Base-by-base conservation (phyloP, 129 eudicot species). In the Tagetes erecta region DNA sequence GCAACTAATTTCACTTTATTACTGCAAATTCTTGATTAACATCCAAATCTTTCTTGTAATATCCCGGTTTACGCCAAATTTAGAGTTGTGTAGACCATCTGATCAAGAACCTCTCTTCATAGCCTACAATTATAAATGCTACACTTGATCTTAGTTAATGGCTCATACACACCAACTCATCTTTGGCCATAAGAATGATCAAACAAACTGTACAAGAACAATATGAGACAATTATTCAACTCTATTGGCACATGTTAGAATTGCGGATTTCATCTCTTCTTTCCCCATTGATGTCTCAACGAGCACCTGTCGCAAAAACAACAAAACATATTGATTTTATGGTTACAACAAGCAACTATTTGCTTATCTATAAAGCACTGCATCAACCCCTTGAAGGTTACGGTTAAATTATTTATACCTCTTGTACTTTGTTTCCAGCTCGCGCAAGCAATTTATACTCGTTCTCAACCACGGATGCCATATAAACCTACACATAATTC, bases 361-460 rank as follows among this genome's bases (percentile, higher is more conserved):
- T 47, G 3, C 7, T 56, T 30, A 5, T 7, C 31, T 8, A 10
- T 60, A 60, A 60, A 46, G 13, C 51, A 45, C 51, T 45, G 9
- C 20, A 4, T 0, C 53, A 49, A n/a, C 53, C 55, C 11, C 3
- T 42, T 42, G 47, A 50, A 14, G 31, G 59, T 14, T 53, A 60
- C 67, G 3, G 35, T 4, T 3, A 59, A 13, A 52, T 62, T 45
- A 3, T 44, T 65, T 9, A 64, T 82, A 93, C 98, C 97, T 93
- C 98, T 82, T 93, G 98, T 72, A 88, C 96, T 88, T 73, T 86
- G 79, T 90, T 93, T 86, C 86, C 98, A 4, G 96, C 87, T 78
- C 98, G 87, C 56, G 98, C 97, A 47, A 93, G 92, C 83, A 93
- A 78, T 63, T 93, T 93, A 87, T 90, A 93, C 74, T 90, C 89